Evolutionary conservation across 2,329 filamentous ascomycete species (phyloP), one percentile per base, ranked within the genome.

Genomic region (Fragosphaeria purpurea): DNA sequence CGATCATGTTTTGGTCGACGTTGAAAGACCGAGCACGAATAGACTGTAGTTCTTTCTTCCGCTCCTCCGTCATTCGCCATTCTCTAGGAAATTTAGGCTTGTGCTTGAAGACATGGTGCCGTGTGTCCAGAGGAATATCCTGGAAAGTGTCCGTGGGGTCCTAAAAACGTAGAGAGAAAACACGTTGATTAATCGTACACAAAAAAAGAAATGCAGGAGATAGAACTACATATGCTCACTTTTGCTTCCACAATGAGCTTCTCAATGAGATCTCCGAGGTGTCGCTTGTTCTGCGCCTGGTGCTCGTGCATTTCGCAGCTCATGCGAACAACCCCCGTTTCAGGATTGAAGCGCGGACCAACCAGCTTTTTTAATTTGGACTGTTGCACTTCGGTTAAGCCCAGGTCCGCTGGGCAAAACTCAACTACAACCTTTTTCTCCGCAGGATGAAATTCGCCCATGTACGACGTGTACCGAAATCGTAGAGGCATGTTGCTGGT

Each of bases 381-480:
- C 56, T 77, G 75, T 68, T 96, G 87, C 39, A 74, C 67, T 12
- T 79, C 70, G 31, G 77, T 82, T 50, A 95, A 76, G 54, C 76
- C 70, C 54, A 96, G 70, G 68, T 95, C 88, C 50, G 69, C 68
- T 12, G 86, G 83, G 56, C 76, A 80, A 69, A 97, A 95, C 65
- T 96, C 87, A 50, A 97, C 82, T 10, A 97, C 90, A 22, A 98
- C 90, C 74, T 98, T 98, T 64, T 82, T 83, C 68, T 89, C 82
- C 3, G 91, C 88, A 0, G 93, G 91, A 70, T 98, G 94, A 50
- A 79, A 74, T 69, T 97, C 93, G 61, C 91, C 91, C 77, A 98
- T 85, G 70, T 97, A 97, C 39, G 85, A 90, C 12, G 93, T 98
- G 73, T 95, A 96, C 61, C 93, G 85, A 81, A 96, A 98, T 61